Base-by-base conservation (phyloP, 2,329 filamentous ascomycete genomes). In the Anisogramma anomala region DNA sequence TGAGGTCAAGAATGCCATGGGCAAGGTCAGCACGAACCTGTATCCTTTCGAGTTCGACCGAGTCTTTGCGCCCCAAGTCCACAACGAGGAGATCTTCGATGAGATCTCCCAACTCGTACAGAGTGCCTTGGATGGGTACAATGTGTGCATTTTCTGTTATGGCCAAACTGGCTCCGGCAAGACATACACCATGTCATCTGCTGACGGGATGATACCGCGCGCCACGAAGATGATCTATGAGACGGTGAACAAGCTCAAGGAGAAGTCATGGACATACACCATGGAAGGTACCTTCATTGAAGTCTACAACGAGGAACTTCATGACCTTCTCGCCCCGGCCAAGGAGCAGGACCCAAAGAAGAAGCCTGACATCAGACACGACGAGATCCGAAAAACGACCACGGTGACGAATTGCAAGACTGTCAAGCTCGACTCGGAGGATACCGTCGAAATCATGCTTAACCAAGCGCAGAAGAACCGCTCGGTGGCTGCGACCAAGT, bases 71-170 rank as follows among this genome's bases (percentile, higher is more conserved):
- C 87, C 88, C 0, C 62, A 66, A 0, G 77, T 81, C 1, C 74
- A 81, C 50, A 98, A 98, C 56, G 70, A 77, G 14, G 82, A 94
- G 50, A 80, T 98, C 1, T 98, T 98, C 57, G 85, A 84, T 41
- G 91, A 98, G 58, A 96, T 96, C 56, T 93, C 86, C 42, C 91
- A 98, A 58, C 74, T 98, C 25, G 88, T 98, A 1, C 91, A 98
- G 62, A 94, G 85, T 52, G 91, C 93, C 0, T 71, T 98, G 28
- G 91, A 98, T 55, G 91, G 91, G 1, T 98, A 94, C 67, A 98
- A 96, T 52, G 91, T 98, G 38, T 96, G 89, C 62, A 96, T 98
- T 48, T 94, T 98, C 64, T 95, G 88, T 57, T 98, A 98, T 56
- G 91, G 91, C 32, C 91, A 98, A 61, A 98, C 91, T 0, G 91